Conservation (phyloP, 371 early-diverging fungal genomes). For the Apophysomyces ossiformis region DNA sequence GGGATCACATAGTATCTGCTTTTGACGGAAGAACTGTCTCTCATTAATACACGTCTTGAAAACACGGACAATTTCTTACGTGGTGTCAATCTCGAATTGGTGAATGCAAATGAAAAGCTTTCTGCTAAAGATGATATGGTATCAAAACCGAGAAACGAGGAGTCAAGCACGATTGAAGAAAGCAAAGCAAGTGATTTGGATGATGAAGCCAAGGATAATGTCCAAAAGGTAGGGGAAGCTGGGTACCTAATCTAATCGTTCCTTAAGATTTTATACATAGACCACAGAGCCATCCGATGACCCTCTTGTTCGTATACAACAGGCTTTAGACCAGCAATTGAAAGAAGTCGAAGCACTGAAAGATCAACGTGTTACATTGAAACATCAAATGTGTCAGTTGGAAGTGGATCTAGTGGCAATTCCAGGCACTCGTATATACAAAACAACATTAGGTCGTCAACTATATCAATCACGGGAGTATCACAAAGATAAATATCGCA, state of each 20-base stretch:
- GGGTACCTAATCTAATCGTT: not conserved
- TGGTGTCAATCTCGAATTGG: constrained; percentile 18
- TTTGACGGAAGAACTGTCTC: constrained; percentile 19
- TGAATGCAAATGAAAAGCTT: constrained; percentile 21
- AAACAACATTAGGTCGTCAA: constrained; percentile 36
- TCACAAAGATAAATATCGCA: constrained; percentile 39
- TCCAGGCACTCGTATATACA: constrained; percentile 44
- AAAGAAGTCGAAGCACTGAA: constrained; percentile 46
- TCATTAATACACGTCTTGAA: constrained; percentile 8
- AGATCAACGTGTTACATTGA: constrained; percentile 44
- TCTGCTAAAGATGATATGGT: not conserved
- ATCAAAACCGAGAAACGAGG: not conserved
- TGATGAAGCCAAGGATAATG: not conserved
- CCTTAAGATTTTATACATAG: not conserved
- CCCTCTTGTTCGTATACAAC: constrained; percentile 30
- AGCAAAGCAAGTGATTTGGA: not conserved
- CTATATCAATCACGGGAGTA: constrained; percentile 36
- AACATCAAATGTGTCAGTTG: constrained; percentile 40
- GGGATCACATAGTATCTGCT: constrained; percentile 14
- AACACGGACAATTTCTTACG: constrained; percentile 16
- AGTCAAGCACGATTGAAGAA: not conserved
- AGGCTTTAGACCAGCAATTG: constrained; percentile 32
- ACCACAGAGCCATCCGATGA: constrained; percentile 13
- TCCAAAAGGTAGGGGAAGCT: not conserved
- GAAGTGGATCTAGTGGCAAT: constrained; percentile 43